These are phyloP conservation scores for Venturia asperata DNA, from an alignment of 2,329 filamentous ascomycete genomes.

Conservation along the genomic window DNA sequence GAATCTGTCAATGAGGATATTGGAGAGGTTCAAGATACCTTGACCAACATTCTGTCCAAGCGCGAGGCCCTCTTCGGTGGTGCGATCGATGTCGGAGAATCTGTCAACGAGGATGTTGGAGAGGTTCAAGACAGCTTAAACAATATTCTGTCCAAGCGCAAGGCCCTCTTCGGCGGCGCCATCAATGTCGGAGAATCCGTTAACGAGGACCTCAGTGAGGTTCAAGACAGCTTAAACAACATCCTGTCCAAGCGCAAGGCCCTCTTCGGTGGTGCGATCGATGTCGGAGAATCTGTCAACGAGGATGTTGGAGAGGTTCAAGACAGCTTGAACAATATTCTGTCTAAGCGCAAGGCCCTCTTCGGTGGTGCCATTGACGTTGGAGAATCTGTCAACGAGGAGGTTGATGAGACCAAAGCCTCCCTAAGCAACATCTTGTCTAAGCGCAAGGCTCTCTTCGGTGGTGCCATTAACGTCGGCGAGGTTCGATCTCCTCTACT, in stretches of 20 bases:
- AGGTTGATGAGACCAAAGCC: neutral
- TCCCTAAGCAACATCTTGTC: neutral
- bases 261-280: neutral
- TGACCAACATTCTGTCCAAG: neutral
- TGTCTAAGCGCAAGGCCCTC: neutral
- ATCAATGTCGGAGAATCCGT: neutral
- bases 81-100: neutral
- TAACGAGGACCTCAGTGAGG: neutral
- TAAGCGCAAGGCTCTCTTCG: neutral
- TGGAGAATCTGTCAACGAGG: neutral
- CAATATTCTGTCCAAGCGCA: neutral
- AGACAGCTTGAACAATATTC: neutral
- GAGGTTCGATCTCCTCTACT: too few species aligned
- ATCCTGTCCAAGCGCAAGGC: neutral
- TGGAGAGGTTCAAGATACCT: neutral
- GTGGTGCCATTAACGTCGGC: neutral
- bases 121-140: neutral
- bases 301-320: neutral
- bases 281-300: neutral
- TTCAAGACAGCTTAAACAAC: neutral
- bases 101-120: neutral
- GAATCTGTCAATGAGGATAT: neutral
- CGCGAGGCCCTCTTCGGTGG: neutral
- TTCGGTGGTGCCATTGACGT: neutral
- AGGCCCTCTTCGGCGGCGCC: neutral